These are phyloP conservation scores for Cyanidium caldarium DNA, from an alignment of 23 red algal genomes.

Conservation along the genomic window DNA sequence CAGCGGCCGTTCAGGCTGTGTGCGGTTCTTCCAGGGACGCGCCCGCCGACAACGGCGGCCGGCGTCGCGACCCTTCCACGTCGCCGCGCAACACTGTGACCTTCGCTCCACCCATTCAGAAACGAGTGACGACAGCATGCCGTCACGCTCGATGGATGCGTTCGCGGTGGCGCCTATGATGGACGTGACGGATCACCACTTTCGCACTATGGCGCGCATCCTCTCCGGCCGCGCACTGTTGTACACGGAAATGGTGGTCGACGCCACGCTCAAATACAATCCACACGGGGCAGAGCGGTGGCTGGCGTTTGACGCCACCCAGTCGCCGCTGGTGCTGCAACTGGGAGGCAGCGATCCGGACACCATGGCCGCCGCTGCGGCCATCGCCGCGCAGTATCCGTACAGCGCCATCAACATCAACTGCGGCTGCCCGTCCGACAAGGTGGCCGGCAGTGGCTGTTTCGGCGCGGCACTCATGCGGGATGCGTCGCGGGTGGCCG, in stretches of 20 bases:
- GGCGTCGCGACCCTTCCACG: too few species aligned
- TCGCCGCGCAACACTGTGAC: too few species aligned
- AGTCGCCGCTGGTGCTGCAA: constrained; percentile 66
- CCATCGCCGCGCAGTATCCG: constrained; percentile 19
- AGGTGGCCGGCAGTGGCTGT: constrained; percentile 57
- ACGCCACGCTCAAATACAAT: constrained; percentile 71
- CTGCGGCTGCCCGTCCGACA: constrained; percentile 82
- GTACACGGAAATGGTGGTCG: constrained; percentile 98
- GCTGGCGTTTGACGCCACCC: constrained; percentile 7
- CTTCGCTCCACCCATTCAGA: too few species aligned
- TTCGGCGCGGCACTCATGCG: constrained; percentile 92
- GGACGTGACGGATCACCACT: constrained; percentile 93
- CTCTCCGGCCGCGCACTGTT: constrained; percentile 56
- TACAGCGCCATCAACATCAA: constrained; percentile 92
- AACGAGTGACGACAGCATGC: too few species aligned
- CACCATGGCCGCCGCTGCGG: constrained; percentile 33
- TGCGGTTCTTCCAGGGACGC: too few species aligned
- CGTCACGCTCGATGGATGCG: neutral
- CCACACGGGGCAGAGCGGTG: constrained; percentile 4
- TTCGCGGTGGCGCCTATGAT: constrained; percentile 97
- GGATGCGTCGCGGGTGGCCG: constrained; percentile 32
- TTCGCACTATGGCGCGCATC: constrained; percentile 44
- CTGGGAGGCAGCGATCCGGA: constrained; percentile 53
- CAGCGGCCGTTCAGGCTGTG: too few species aligned
- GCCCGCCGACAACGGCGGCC: too few species aligned